phyloP scores from a whole-genome alignment of 306 rosid species.

The Echinosophora koreensis region DNA sequence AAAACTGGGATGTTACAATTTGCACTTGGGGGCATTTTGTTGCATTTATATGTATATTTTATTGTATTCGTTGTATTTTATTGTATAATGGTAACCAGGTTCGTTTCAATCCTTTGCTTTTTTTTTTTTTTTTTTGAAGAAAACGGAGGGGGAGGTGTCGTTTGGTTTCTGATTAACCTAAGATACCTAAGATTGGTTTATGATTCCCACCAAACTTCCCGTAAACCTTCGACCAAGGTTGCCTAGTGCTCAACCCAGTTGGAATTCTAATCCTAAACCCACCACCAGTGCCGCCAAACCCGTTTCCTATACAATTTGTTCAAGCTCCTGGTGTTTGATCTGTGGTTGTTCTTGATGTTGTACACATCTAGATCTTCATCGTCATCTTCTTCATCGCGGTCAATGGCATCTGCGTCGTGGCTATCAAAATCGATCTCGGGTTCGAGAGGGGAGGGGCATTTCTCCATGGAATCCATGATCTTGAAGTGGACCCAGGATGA shows the following conservation, averaged over 20 bases:
- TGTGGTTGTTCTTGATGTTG: conserved; percentile 53
- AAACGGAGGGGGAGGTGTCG: no score
- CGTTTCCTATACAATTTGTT: not conserved
- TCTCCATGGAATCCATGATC: conserved; percentile 57
- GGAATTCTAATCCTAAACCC: conserved; percentile 88
- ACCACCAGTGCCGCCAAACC: conserved; percentile 49
- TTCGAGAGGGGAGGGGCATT: conserved; percentile 65
- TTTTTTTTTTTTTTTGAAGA: no score
- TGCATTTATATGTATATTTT: no score
- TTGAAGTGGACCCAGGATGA: conserved; percentile 50
- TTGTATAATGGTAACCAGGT: no score
- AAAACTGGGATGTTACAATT: no score
- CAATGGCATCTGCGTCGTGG: conserved; percentile 35
- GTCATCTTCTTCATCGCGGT: conserved; percentile 58
- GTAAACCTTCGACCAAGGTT: conserved; percentile 65
- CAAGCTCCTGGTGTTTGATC: no score
- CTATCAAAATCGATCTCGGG: conserved; percentile 65
- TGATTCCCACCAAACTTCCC: conserved; percentile 25
- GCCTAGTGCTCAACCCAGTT: conserved; percentile 75
- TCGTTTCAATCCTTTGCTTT: no score
- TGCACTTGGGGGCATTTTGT: no score
- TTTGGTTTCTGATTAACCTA: no score
- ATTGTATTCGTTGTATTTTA: no score
- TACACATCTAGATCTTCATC: conserved; percentile 72
- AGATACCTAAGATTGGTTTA: no score